Percentiles rank a stretch among this genome's conserved stretches.
Conservation (phyloP, 805 yeast genomes). For the Candida ficus region DNA sequence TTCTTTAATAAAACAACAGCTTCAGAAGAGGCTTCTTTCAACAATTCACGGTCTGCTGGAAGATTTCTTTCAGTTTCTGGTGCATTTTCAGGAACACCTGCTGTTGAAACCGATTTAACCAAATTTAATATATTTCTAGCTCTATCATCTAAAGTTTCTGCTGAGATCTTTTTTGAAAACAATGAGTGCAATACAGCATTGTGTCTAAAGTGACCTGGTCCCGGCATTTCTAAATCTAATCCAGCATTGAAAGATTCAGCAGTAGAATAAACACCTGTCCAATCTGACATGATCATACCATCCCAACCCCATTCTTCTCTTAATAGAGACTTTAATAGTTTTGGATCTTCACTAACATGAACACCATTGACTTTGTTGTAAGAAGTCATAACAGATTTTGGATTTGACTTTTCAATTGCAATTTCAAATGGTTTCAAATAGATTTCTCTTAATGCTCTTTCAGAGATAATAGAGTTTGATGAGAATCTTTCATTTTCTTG, state of each 20-base stretch:
- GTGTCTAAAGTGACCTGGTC: constrained; percentile 44
- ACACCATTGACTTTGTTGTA: constrained; percentile 61
- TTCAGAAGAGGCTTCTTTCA: constrained; percentile 46
- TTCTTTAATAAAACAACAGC: constrained; percentile 54
- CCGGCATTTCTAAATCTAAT: constrained; percentile 65
- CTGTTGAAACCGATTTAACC: constrained; percentile 37
- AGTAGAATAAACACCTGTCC: constrained; percentile 53
- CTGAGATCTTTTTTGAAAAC: constrained; percentile 33
- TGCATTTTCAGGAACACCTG: constrained; percentile 30
- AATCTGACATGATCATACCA: constrained; percentile 58
- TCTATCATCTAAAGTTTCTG: constrained; percentile 41
- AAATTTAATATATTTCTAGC: constrained; percentile 44
- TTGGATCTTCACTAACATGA: constrained; percentile 45
- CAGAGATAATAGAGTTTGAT: constrained; percentile 45
- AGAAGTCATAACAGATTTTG: constrained; percentile 54
- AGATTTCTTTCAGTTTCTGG: constrained; percentile 34
- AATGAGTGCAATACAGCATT: constrained; percentile 39
- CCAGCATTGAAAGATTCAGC: constrained; percentile 47
- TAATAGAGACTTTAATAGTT: constrained; percentile 40
- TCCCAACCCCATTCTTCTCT: constrained; percentile 53
- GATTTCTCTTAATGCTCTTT: constrained; percentile 61
- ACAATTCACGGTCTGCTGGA: constrained; percentile 37
- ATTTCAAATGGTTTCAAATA: constrained; percentile 60
- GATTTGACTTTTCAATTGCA: constrained; percentile 47
- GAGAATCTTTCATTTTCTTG: constrained; percentile 50